phyloP scores from a whole-genome alignment of 495 filamentous ascomycete species.

The Cercophora scortea region DNA sequence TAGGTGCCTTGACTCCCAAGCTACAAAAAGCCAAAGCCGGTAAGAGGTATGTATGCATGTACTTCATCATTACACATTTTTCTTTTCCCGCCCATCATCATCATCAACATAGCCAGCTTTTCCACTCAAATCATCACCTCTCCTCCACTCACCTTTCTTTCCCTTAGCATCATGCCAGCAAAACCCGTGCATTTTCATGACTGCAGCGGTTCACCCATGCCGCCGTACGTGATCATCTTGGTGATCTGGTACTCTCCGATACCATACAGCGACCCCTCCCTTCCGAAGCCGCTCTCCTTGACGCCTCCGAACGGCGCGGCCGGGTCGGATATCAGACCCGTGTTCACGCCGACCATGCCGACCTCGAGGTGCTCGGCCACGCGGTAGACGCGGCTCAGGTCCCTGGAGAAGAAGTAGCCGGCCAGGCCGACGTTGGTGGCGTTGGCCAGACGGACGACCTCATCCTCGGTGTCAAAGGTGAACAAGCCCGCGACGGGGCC shows the following conservation, averaged over 20 bases:
- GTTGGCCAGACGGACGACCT: slow-evolving; percentile 77
- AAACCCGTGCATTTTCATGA: not conserved
- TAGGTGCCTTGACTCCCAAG: too few species aligned
- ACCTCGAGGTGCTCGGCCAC: slow-evolving; percentile 82
- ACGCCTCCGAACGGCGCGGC: slow-evolving; percentile 87
- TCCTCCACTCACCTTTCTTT: too few species aligned
- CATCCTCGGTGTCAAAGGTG: slow-evolving; percentile 72
- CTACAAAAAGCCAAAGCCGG: too few species aligned
- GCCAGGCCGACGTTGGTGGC: slow-evolving; percentile 70
- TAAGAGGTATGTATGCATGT: too few species aligned
- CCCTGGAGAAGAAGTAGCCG: slow-evolving; percentile 78
- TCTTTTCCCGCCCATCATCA: too few species aligned
- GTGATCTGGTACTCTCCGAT: slow-evolving; percentile 81
- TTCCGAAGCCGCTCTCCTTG: slow-evolving; percentile 85
- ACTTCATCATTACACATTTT: too few species aligned
- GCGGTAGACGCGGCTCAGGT: slow-evolving; percentile 62
- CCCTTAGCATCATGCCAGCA: too few species aligned
- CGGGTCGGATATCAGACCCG: slow-evolving; percentile 73
- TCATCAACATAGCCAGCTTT: too few species aligned
- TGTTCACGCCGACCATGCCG: slow-evolving; percentile 87
- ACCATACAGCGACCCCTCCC: slow-evolving; percentile 87
- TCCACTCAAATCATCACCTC: too few species aligned
- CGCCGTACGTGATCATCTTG: slow-evolving; percentile 83
- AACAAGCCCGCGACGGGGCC: slow-evolving; percentile 82
- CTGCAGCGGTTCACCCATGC: slow-evolving; percentile 56